Percentiles rank a stretch among this genome's conserved stretches.
Evolutionary conservation across 1,284 basidiomycete genomes (phyloP).

Genomic region (Naganishia cerealis): DNA sequence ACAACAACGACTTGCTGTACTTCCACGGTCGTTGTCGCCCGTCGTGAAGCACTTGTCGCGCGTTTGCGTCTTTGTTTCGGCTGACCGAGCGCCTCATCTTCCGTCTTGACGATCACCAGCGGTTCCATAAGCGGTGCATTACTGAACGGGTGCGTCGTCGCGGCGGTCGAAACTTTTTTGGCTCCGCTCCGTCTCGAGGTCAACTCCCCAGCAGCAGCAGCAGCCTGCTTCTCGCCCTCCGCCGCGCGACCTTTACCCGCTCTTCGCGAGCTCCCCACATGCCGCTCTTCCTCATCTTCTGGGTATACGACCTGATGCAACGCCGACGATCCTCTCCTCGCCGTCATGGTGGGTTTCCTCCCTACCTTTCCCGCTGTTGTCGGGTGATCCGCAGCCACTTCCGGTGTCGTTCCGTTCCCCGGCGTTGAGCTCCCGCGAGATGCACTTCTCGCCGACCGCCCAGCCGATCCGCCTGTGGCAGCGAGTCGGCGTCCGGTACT

Average conservation of each 20-base stretch:
- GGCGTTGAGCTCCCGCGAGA: not conserved
- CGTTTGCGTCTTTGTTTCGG: constrained; percentile 2
- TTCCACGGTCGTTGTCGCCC: not conserved
- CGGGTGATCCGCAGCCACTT: not conserved
- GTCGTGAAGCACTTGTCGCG: not conserved
- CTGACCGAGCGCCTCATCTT: not conserved
- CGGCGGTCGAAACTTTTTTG: not conserved
- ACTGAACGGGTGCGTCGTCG: not conserved
- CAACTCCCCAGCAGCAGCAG: not conserved
- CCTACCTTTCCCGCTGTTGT: not conserved
- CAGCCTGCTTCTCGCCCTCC: not conserved
- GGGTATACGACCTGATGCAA: constrained; percentile 19
- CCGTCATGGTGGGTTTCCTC: not conserved
- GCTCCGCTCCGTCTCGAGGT: not conserved
- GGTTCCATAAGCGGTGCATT: not conserved
- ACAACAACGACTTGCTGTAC: not conserved
- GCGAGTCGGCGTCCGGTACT: constrained; percentile 1
- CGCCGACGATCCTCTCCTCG: constrained; percentile 11
- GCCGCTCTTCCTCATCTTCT: constrained; percentile 12
- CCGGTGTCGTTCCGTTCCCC: constrained; percentile 1
- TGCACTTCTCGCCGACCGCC: constrained; percentile 7
- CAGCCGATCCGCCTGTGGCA: not conserved
- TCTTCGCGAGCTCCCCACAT: not conserved
- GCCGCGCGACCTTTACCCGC: not conserved
- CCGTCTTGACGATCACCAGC: not conserved